A percentile compares a stretch with the other conserved stretches of the same genome.
phyloP scores from a whole-genome alignment of 768 basidiomycete species.

The Dioszegia aurantiaca region DNA sequence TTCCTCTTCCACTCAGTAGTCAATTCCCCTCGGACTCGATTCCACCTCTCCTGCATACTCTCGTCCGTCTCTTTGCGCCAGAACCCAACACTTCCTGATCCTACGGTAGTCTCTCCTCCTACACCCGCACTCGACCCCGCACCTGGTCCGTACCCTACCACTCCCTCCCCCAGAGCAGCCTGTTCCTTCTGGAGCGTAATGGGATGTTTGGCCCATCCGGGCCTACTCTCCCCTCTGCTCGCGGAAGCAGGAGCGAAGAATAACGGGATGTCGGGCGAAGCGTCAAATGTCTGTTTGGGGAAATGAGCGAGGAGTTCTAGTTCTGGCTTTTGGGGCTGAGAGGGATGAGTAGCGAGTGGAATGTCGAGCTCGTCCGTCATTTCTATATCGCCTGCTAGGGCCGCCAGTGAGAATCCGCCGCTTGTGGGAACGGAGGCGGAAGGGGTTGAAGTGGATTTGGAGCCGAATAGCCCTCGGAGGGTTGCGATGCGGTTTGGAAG shows the following conservation, averaged over 20 bases:
- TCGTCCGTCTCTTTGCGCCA: slow-evolving; percentile 32
- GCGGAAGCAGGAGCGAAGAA: slow-evolving; percentile 36
- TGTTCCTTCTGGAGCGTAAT: neutral
- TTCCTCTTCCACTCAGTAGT: slow-evolving; percentile 52
- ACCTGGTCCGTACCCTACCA: neutral
- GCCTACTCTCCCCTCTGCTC: neutral
- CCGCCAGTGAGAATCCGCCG: slow-evolving; percentile 44
- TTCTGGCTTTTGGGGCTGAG: slow-evolving; percentile 3
- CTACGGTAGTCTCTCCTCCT: neutral
- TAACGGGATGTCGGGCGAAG: slow-evolving; percentile 27
- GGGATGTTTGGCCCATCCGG: neutral
- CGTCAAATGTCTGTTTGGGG: slow-evolving; percentile 30
- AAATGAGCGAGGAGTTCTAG: slow-evolving; percentile 15
- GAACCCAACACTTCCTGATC: slow-evolving; percentile 19
- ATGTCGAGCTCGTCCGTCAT: slow-evolving; percentile 45
- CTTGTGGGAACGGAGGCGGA: slow-evolving; percentile 8
- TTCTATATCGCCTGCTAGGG: slow-evolving; percentile 46
- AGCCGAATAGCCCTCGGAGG: slow-evolving; percentile 9
- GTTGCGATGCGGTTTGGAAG: neutral
- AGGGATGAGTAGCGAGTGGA: slow-evolving; percentile 19
- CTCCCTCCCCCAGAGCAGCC: too few relatives aligned
- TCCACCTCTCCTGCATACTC: slow-evolving; percentile 50
- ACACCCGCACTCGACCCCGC: neutral
- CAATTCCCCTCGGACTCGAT: slow-evolving; percentile 46
- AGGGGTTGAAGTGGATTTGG: neutral